Evolutionary conservation across 768 basidiomycete species (phyloP).

Genomic region (Termitomyces sp.): DNA sequence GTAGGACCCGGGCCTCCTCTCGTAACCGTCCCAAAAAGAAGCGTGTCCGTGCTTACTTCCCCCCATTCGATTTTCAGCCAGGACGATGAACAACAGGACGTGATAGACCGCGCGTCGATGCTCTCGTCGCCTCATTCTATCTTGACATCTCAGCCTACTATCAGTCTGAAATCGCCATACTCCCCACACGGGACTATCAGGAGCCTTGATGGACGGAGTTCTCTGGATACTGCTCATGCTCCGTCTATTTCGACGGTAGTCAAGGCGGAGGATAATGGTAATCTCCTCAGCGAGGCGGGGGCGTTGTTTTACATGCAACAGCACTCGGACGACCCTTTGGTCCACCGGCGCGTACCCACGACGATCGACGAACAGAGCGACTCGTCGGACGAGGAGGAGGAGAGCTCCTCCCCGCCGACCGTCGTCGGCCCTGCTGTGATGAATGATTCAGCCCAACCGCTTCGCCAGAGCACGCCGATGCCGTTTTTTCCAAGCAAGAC

Average conservation of each 20-base stretch:
- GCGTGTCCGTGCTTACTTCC: slow-evolving; percentile 28
- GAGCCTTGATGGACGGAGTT: slow-evolving; percentile 10
- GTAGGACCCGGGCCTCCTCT: slow-evolving; percentile 2
- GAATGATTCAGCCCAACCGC: slow-evolving; percentile 13
- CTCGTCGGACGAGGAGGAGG: too few species aligned
- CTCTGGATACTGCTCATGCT: slow-evolving; percentile 2
- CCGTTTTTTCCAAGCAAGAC: slow-evolving; percentile 22
- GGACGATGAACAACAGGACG: slow-evolving; percentile 5
- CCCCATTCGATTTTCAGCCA: slow-evolving; percentile 19
- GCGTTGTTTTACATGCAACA: slow-evolving; percentile 68
- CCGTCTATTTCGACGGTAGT: slow-evolving; percentile 16
- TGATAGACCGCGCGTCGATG: slow-evolving; percentile 17
- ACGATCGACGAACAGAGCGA: slow-evolving; percentile 39
- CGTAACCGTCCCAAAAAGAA: not conserved
- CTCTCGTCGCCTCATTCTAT: slow-evolving; percentile 28
- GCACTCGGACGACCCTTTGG: slow-evolving; percentile 13
- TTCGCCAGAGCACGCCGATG: slow-evolving; percentile 33
- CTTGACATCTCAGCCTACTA: slow-evolving; percentile 9
- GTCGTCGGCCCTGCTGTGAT: slow-evolving; percentile 7
- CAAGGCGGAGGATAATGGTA: slow-evolving; percentile 23
- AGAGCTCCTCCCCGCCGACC: slow-evolving; percentile 13
- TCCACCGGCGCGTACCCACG: slow-evolving; percentile 34
- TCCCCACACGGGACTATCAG: slow-evolving; percentile 19
- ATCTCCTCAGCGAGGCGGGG: slow-evolving; percentile 51
- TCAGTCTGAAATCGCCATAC: slow-evolving; percentile 36